phyloP scores from a whole-genome alignment of 2,329 filamentous ascomycete species.

The Boeremia exigua region DNA sequence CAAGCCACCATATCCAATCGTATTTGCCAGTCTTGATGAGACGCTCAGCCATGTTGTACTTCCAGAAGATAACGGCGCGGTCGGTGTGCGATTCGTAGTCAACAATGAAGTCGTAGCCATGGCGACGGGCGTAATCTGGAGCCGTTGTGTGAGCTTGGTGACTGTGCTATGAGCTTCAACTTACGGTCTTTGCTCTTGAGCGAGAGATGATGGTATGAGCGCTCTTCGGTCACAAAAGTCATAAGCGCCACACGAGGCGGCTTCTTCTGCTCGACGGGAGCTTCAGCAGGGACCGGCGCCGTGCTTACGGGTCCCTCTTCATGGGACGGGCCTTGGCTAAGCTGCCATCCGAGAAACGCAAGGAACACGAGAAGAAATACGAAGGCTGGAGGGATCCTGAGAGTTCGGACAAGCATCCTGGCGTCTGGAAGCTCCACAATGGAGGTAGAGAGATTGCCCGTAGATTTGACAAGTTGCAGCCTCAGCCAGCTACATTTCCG shows the following conservation, averaged over 20 bases:
- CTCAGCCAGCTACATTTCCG: slow-evolving; percentile 18
- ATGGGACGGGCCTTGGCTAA: slow-evolving; percentile 30
- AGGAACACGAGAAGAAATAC: slow-evolving; percentile 37
- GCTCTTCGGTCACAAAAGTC: slow-evolving; percentile 47
- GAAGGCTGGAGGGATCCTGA: slow-evolving; percentile 31
- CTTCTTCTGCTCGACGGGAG: slow-evolving; percentile 22
- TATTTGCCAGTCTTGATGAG: slow-evolving; percentile 42
- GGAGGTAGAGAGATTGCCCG: neutral
- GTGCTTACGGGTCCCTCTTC: slow-evolving; percentile 14
- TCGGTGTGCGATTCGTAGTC: slow-evolving; percentile 47
- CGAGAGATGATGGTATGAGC: slow-evolving; percentile 45
- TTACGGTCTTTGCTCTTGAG: slow-evolving; percentile 49
- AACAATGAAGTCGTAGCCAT: slow-evolving; percentile 49
- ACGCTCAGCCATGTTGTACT: slow-evolving; percentile 49
- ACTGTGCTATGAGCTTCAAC: slow-evolving; percentile 1
- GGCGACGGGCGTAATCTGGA: slow-evolving; percentile 48
- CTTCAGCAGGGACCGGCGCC: slow-evolving; percentile 19
- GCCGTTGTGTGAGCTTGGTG: neutral
- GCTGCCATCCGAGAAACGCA: slow-evolving; percentile 40
- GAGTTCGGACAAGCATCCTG: slow-evolving; percentile 39
- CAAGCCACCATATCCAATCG: slow-evolving; percentile 54
- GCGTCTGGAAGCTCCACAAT: neutral
- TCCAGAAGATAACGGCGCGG: slow-evolving; percentile 45
- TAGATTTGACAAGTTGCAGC: slow-evolving; percentile 1
- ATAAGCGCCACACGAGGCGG: slow-evolving; percentile 41